Evolutionary conservation across 495 filamentous ascomycete genomes (phyloP), one percentile per base, ranked within the genome.

Genomic region (Daldinia concentrica): DNA sequence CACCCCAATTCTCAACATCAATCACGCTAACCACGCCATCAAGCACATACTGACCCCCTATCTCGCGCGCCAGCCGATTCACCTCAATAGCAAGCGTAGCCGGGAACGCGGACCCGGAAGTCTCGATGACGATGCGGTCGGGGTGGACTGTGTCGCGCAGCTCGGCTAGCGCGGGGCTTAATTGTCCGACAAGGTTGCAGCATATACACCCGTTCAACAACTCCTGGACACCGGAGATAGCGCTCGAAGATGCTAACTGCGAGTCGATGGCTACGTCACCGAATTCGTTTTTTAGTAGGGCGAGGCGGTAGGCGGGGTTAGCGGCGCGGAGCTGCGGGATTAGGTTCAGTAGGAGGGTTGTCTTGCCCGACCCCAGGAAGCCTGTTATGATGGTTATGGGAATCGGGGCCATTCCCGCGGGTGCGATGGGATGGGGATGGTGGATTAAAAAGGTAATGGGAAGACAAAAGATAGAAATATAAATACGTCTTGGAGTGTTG

Each of bases 231-330:
- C 93, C 95, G n/a, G 91, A 87, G 74, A 99, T 93, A 36, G 94
- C 89, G 62, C 86, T 83, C 3, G 91, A 89, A 0, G 91, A 84
- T 48, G 95, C 94, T 17, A 98, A 87, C 78, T 96, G 93, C 9
- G 91, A 93, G 85, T 98, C 95, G 78, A 98, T 85, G 27, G 93
- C 94, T 17, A 99, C 79, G 79, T 98, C 94, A 75, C 95, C 95
- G 79, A 97, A 97, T 81, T 99, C 95, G 80, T 99, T 99, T 80
- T 99, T 99, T 22, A 99, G 85, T 22, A 99, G 89, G n/a, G 94
- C 95, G 58, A 99, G 88, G 3, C 88, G 88, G 87, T 98, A 98
- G 68, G 77, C 79, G 7, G 86, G 85, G 71, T 86, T 86, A 26
- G 80, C 74, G 55, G 81, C 77, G 24, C 89, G 92, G 4, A 97